Conservation (phyloP, 2,329 filamentous ascomycete species). For the Xylaria sp. region DNA sequence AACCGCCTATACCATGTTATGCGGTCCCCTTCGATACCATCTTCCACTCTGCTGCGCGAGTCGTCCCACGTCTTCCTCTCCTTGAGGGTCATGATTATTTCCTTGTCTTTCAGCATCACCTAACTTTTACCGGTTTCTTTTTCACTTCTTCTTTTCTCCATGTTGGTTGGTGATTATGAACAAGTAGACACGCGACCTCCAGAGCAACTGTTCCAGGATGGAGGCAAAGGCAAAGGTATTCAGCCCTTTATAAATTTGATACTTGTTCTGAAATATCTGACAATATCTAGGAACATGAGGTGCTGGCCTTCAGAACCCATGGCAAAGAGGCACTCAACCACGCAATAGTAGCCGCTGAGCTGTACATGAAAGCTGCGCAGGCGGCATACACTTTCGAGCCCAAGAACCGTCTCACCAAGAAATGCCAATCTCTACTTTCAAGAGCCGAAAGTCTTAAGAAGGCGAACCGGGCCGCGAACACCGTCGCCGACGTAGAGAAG, state of each 20-base stretch:
- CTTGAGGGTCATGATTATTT: slow-evolving; percentile 7
- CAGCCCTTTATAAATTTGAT: background rate
- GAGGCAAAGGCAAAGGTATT: slow-evolving; percentile 52
- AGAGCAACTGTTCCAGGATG: slow-evolving; percentile 32
- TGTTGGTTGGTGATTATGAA: background rate
- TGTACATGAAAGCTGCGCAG: slow-evolving; percentile 76
- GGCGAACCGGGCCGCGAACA: slow-evolving; percentile 17
- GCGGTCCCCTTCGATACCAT: slow-evolving; percentile 4
- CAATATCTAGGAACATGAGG: slow-evolving; percentile 53
- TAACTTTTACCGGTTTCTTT: background rate
- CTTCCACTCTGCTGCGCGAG: background rate
- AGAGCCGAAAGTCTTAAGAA: slow-evolving; percentile 77
- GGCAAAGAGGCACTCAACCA: slow-evolving; percentile 70
- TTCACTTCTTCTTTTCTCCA: background rate
- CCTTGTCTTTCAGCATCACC: slow-evolving; percentile 6
- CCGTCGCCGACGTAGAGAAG: slow-evolving; percentile 28
- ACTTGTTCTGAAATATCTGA: slow-evolving; percentile 6
- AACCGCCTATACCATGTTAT: background rate
- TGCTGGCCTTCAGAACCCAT: slow-evolving; percentile 45
- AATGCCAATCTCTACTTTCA: slow-evolving; percentile 70
- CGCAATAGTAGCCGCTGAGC: slow-evolving; percentile 76
- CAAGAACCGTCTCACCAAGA: slow-evolving; percentile 66
- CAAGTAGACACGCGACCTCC: background rate
- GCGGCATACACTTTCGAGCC: slow-evolving; percentile 64
- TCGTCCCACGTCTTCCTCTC: background rate